Base-by-base conservation (phyloP, 2,329 filamentous ascomycete species). In the Fusarium sp. region DNA sequence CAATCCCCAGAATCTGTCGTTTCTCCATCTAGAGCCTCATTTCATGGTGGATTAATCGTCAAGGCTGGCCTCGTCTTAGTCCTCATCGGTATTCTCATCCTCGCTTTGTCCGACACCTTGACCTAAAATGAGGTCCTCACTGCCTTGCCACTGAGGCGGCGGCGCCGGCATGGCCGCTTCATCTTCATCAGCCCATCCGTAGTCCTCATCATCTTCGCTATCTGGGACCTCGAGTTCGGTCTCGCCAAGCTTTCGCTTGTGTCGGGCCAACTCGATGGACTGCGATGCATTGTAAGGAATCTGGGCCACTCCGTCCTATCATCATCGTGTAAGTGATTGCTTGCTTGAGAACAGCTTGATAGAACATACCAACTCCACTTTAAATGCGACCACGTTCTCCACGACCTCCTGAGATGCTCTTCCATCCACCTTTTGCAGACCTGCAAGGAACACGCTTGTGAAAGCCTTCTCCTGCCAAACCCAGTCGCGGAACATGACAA, bases 401-500 rank as follows among this genome's bases (percentile, higher is more conserved):
- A 83, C 73, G 19, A 73, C 72, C 25, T 78, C 75, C 19, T 74
- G 65, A 24, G 73, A 73, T 2, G 70, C 69, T 68, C 80, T 84
- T 7, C 88, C 88, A 64, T 86, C 83, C 34, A 85, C 75, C 74
- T 91, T 92, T 70, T 90, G 83, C 10, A 92, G 77, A 45, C 87
- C 88, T 10, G 83, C 86, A 65, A 91, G 81, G 54, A 85, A 82
- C 39, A 85, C 75, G 65, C 82, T 81, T 58, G 80, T 79, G 24
- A 80, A 77, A 15, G 75, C 76, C 40, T 77, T 76, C 39, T 77
- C 76, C 48, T 78, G 76, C 77, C 82, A 85, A 60, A 80, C 83
- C 85, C 86, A 93, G 77, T 97, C 92, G 69, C 90, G 85, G 75
- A 95, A 96, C 31, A 97, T 76, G 24, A 90, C 89, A 59, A 97